Conservation (phyloP, 345 rosid species). For the Abelmoschus esculentus region DNA sequence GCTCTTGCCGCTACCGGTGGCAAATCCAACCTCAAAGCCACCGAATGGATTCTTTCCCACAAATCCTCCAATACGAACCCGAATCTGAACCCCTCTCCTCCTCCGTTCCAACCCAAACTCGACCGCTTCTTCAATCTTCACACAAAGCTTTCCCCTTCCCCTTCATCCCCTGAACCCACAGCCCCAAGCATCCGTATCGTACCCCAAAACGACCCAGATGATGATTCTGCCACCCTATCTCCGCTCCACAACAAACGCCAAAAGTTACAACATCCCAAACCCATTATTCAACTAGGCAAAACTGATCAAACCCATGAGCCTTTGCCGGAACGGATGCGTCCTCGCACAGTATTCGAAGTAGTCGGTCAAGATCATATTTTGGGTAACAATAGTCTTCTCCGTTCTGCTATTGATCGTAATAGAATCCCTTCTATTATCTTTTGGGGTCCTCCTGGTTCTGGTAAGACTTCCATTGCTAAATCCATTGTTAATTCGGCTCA, state of each 20-base stretch:
- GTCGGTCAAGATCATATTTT: slow-evolving; percentile 73
- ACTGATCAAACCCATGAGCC: slow-evolving; percentile 28
- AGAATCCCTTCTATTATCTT: slow-evolving; percentile 67
- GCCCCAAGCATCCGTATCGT: neutral
- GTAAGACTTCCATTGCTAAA: slow-evolving; percentile 80
- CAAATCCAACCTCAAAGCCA: slow-evolving; percentile 44
- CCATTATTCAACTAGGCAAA: neutral
- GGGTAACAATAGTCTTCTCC: slow-evolving; percentile 43
- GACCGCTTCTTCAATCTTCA: slow-evolving; percentile 43
- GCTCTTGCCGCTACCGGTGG: slow-evolving; percentile 64
- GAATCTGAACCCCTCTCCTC: neutral
- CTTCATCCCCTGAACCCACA: slow-evolving; percentile 1
- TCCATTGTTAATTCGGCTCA: slow-evolving; percentile 46
- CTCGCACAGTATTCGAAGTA: slow-evolving; percentile 55
- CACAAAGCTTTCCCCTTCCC: slow-evolving; percentile 25
- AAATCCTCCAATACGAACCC: slow-evolving; percentile 11
- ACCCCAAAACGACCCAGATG: slow-evolving; percentile 1
- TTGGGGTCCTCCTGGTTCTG: slow-evolving; percentile 90
- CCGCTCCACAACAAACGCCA: slow-evolving; percentile 26
- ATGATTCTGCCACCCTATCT: slow-evolving; percentile 10
- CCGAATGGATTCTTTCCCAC: slow-evolving; percentile 57
- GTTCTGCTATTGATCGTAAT: slow-evolving; percentile 42
- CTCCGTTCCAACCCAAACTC: slow-evolving; percentile 39
- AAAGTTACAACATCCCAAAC: slow-evolving; percentile 10
- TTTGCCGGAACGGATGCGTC: slow-evolving; percentile 78